Evolutionary conservation across 768 basidiomycete genomes (phyloP), one percentile per base, ranked within the genome.

Genomic region (Hygrocybe punicea): DNA sequence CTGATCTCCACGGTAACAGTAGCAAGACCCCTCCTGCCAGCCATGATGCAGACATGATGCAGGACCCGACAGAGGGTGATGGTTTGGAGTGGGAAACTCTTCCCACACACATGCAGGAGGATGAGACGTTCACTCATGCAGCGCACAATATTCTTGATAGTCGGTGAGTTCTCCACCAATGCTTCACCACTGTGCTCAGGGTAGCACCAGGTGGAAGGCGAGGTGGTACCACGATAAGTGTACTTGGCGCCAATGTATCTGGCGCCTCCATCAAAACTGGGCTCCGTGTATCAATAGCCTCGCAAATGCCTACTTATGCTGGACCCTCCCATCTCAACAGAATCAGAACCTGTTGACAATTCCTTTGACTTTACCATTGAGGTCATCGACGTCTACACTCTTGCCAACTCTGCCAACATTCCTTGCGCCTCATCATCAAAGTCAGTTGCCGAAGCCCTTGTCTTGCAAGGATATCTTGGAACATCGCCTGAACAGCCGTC

Each of bases 401-500:
- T 65, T 14, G n/a, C 50, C 8, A 37, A 21, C 5, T n/a, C 23
- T 8, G 57, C 42, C 8, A 8, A 7, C 29, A 62, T 65, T 45
- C 25, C 16, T 25, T 23, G 58, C 14, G 34, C 44, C 10, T 47
- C 17, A 8, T 16, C 59, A 29, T 23, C 34, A 14, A 37, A 44
- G 4, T 37, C 57, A 46, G 23, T 57, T 5, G 51, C 53, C 2
- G 58, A 60, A 21, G 59, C 63, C 13, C 62, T 67, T 16, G 64
- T 67, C 11, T 44, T 33, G 6, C 48, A 52, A 16, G 62, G 66
- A 7, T 67, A 65, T 52, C 49, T 67, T 40, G 51, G 58, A 13
- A 56, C 49, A 8, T 42, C 60, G 8, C 66, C 64, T 16, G 14
- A 55, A 16, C 13, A 19, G 6, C 68, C 62, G 3, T 53, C 62